Evolutionary conservation across 2,329 filamentous ascomycete species (phyloP).

Genomic region (Rasamsonia emersonii): DNA sequence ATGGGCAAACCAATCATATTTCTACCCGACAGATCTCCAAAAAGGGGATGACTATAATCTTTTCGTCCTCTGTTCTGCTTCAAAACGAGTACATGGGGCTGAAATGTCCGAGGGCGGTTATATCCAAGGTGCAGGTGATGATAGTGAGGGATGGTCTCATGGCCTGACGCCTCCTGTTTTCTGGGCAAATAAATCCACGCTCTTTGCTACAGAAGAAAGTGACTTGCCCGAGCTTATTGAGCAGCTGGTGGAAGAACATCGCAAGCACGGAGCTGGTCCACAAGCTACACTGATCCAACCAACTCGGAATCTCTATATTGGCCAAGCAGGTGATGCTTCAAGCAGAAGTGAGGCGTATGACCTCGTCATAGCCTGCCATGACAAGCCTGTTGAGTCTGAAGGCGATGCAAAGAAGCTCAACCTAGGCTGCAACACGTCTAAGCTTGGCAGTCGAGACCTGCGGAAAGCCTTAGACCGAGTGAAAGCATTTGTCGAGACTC

Average conservation of each 20-base stretch:
- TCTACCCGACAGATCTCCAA: slow-evolving; percentile 37
- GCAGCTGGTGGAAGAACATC: slow-evolving; percentile 28
- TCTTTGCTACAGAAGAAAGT: slow-evolving; percentile 59
- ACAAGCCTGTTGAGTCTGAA: slow-evolving; percentile 26
- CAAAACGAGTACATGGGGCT: slow-evolving; percentile 58
- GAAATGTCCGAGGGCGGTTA: slow-evolving; percentile 68
- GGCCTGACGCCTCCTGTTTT: slow-evolving; percentile 72
- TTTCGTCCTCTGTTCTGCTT: slow-evolving; percentile 79
- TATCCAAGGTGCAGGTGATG: slow-evolving; percentile 89
- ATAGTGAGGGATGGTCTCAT: slow-evolving; percentile 84
- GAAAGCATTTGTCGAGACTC: slow-evolving; percentile 44
- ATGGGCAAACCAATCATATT: slow-evolving; percentile 68
- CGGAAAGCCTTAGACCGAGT: slow-evolving; percentile 60
- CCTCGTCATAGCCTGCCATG: slow-evolving; percentile 35
- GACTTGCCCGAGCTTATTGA: slow-evolving; percentile 49
- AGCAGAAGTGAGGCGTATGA: slow-evolving; percentile 37
- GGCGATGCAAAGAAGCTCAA: slow-evolving; percentile 32
- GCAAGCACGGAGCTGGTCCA: slow-evolving; percentile 11
- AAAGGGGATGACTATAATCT: slow-evolving; percentile 54
- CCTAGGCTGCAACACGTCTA: slow-evolving; percentile 61
- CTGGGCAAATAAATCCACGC: slow-evolving; percentile 57
- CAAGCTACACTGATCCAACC: slow-evolving; percentile 29
- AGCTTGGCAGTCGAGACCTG: slow-evolving; percentile 76
- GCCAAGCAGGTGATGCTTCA: slow-evolving; percentile 17
- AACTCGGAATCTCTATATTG: slow-evolving; percentile 27